Conservation (phyloP, 2,329 filamentous ascomycete species). For the Kalaharituber pfeilii region DNA sequence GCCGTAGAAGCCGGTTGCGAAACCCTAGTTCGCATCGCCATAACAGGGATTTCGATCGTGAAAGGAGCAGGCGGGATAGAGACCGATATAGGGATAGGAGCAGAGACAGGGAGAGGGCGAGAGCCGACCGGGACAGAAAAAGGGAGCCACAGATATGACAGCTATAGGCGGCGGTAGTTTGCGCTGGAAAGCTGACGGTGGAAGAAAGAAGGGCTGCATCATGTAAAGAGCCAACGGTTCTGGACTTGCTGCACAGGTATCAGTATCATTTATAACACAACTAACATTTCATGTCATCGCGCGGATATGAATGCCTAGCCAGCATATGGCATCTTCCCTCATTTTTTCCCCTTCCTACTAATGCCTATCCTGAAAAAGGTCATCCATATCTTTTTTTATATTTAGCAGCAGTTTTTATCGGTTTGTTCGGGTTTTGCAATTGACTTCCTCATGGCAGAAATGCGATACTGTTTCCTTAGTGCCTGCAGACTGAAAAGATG, state of each 20-base stretch:
- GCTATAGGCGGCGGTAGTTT: background rate
- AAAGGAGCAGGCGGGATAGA: conserved; percentile 4
- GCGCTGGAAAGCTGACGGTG: background rate
- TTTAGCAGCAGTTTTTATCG: background rate
- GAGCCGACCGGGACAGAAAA: conserved; percentile 4
- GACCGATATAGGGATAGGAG: conserved; percentile 5
- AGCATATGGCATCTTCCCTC: background rate
- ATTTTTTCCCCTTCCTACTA: no score
- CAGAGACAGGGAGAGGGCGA: conserved; percentile 5
- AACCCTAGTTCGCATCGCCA: conserved; percentile 25
- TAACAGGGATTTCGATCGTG: conserved; percentile 21
- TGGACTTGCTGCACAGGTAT: background rate
- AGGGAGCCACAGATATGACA: background rate
- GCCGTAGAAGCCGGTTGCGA: conserved; percentile 24
- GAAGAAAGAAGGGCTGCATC: background rate
- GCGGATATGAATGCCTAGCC: background rate
- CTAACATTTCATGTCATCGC: background rate
- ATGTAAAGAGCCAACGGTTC: background rate
- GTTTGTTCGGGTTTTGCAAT: background rate
- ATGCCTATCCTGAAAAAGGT: background rate
- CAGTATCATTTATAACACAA: background rate
- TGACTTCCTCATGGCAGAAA: background rate
- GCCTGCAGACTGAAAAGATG: no score
- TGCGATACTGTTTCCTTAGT: no score
- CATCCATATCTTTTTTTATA: background rate